A percentile compares a stretch with the other conserved stretches of the same genome.
Conservation (phyloP, 2,329 filamentous ascomycete genomes). For the Beauveria brongniartii region DNA sequence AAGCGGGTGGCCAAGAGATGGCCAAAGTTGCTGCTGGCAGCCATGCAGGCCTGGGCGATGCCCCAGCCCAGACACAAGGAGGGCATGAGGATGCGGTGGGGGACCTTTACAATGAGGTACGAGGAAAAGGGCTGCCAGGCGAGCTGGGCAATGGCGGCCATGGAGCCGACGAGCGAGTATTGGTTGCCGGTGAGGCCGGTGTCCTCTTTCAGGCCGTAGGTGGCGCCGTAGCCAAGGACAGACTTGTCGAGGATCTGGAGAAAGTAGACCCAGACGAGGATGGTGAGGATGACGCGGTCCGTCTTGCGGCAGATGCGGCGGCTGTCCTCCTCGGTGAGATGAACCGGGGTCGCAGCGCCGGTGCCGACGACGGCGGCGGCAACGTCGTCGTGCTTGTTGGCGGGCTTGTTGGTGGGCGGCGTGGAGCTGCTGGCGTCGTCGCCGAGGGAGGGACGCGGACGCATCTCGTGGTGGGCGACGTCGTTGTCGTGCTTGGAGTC, state of each 20-base stretch:
- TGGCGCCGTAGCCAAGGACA: conserved; percentile 48
- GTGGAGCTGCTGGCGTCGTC: conserved; percentile 2
- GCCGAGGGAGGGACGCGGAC: neutral
- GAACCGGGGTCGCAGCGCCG: neutral
- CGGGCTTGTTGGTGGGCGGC: neutral
- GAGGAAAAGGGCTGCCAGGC: conserved; percentile 54
- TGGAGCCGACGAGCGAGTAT: conserved; percentile 50
- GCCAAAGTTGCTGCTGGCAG: conserved; percentile 38
- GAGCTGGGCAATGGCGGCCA: conserved; percentile 51
- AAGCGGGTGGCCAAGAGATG: conserved; percentile 41
- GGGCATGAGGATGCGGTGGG: conserved; percentile 51
- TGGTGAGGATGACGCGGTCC: conserved; percentile 47
- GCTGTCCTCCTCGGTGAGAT: conserved; percentile 29
- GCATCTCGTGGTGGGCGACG: conserved; percentile 13
- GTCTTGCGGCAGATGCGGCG: conserved; percentile 50
- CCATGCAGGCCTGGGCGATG: conserved; percentile 35
- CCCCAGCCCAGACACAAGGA: conserved; percentile 37
- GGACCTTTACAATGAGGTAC: conserved; percentile 52
- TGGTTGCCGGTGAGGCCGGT: conserved; percentile 42
- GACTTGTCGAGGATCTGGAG: conserved; percentile 52
- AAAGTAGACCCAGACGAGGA: conserved; percentile 52
- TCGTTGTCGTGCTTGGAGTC: conserved; percentile 5
- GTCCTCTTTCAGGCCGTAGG: conserved; percentile 44
- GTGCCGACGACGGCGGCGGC: neutral
- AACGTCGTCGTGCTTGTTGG: conserved; percentile 3